phyloP scores from a whole-genome alignment of 129 eudicot species.

The Chrysanthemum makinoi region DNA sequence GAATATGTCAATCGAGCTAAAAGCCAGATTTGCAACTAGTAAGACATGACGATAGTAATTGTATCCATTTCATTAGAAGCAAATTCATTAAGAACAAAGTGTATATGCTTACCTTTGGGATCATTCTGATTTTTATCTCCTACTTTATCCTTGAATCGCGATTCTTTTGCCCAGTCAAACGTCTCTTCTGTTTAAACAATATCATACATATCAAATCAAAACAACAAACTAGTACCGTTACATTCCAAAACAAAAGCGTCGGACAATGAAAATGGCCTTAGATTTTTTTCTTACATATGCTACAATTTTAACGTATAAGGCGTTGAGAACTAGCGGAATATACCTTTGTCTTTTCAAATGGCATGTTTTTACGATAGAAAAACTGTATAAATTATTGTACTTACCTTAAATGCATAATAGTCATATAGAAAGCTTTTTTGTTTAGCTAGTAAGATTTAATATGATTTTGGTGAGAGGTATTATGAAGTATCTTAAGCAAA shows the following conservation, averaged over 20 bases:
- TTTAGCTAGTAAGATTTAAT: no score
- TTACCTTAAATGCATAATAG: no score
- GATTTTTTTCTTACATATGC: no score
- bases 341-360: no score
- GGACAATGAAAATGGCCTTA: not conserved
- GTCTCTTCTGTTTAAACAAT: conserved; percentile 12
- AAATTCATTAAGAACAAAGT: not conserved
- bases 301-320: not conserved
- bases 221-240: not conserved
- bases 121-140: conserved; percentile 28
- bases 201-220: not conserved
- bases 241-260: not conserved
- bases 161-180: conserved; percentile 35
- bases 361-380: no score
- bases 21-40: not conserved
- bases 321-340: not conserved
- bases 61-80: no score
- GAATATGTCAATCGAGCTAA: not conserved
- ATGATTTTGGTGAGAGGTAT: no score
- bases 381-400: no score
- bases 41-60: not conserved
- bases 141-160: conserved; percentile 40
- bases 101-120: conserved; percentile 31
- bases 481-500: no score
- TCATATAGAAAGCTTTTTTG: no score